Evolutionary conservation across 768 basidiomycete species (phyloP), one percentile per base, ranked within the genome.

Genomic region (Termitomyces sp.): DNA sequence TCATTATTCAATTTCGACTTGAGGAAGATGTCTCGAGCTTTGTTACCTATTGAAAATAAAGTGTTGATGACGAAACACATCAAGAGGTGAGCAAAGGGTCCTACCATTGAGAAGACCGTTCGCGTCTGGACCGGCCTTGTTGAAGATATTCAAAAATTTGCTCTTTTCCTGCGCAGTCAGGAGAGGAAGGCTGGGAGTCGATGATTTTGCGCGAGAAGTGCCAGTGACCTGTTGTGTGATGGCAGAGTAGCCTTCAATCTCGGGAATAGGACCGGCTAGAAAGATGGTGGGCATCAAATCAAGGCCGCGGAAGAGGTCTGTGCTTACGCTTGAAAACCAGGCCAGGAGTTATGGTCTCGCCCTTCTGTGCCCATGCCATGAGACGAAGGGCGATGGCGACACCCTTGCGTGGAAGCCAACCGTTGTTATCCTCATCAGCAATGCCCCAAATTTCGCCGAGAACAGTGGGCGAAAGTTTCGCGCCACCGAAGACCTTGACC

Each of bases 361-460:
- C 94, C 65, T 87, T 87, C 78, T 98, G 97, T 3, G 94, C 91
- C 80, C 91, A 91, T 4, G 91, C 94, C 61, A 99, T 93, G 53
- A 98, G 79, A 58, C 97, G 81, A n/a, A 96, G 78, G 30, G 92
- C 95, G 60, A 90, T 79, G 18, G 93, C 87, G 65, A 94, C 91
- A 46, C 91, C 91, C 68, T 92, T 95, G 63, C 83, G 86, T 12
- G 93, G 88, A 55, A 99, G 82, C 76, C 88, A 94, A 2, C 97
- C 97, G 61, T 91, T 91, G 78, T 98, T 95, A 34, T 95, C 88
- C 57, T 90, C 87, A 77, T 99, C 97, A 52, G 94, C 88, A 59
- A 98, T 76, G 59, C 78, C 83, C 96, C 97, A 99, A 63, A 99
- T 88, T 75, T 97, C 93, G 47, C 95, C 93, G 61, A 99, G 85